Evolutionary conservation across 306 rosid genomes (phyloP), one percentile per base, ranked within the genome.

Genomic region (Luffa acutangula): DNA sequence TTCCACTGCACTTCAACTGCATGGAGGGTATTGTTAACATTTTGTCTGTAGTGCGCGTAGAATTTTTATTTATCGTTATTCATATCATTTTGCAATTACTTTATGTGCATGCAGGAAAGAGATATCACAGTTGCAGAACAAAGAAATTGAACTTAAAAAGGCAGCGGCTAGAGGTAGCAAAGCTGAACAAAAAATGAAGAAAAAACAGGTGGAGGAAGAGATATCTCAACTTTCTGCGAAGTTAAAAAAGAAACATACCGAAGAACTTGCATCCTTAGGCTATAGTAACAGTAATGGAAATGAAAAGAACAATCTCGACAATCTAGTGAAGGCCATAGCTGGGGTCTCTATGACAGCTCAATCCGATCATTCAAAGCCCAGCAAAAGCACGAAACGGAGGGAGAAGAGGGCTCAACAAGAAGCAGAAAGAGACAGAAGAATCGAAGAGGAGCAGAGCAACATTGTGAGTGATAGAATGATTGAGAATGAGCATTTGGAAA

Each of bases 141-240:
- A 88, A 81, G 98, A 96, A 91, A 79, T 81, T 59, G 96, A 84
- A 81, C 84, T 90, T 89, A 93, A 93, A 76, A 95, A 89, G 85
- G 86, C 87, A 13, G 96, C 99, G 12, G 99, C 97, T 45, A 90
- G 84, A 84, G 97, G 97, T 52, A 93, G 98, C 97, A 96, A 93
- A 84, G 98, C 99, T 63, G 96, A 91, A 84, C 98, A 93, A 87
- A 93, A 90, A 84, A 78, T 90, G 49, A 96, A 93, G 90, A 96
- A 96, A 82, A 96, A 89, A 83, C 96, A 93, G 81, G 98, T 96
- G 85, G 99, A 96, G 90, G 98, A 93, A 83, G 93, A 91, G 81
- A 83, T 96, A 77, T 80, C 98, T 85, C 90, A 80, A 80, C 87
- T 88, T 77, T 96, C 97, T 83, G 76, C 89, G 7, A 82, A 87